Conservation (phyloP, 176 grass and related monocot genomes). For the Zoysia japonica region DNA sequence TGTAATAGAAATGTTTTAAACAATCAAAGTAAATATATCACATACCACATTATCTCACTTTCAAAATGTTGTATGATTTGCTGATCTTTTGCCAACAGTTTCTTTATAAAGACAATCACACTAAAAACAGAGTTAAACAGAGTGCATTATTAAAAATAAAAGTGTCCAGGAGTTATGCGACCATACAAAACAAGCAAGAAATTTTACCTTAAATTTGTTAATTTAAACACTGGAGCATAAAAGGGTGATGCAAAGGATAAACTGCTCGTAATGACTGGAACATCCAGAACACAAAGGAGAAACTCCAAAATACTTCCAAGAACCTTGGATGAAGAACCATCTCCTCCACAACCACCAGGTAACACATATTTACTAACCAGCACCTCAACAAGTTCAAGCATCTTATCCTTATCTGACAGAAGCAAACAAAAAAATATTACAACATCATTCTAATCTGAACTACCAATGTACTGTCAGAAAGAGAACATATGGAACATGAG, state of each 20-base stretch:
- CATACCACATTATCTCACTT: constrained; percentile 74
- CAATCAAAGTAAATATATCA: constrained; percentile 12
- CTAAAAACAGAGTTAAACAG: constrained; percentile 34
- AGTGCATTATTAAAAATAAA: not conserved
- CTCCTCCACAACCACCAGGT: constrained; percentile 39
- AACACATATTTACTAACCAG: constrained; percentile 59
- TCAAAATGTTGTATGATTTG: constrained; percentile 59
- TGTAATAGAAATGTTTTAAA: not conserved
- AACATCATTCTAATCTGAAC: constrained; percentile 35
- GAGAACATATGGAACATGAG: constrained; percentile 19
- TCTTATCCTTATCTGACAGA: constrained; percentile 58
- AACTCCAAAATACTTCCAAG: constrained; percentile 66
- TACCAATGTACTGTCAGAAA: constrained; percentile 8
- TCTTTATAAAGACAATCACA: constrained; percentile 55
- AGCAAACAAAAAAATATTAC: not conserved
- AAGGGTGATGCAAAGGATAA: constrained; percentile 49
- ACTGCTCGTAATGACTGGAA: constrained; percentile 57
- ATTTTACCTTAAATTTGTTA: constrained; percentile 63
- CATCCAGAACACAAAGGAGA: constrained; percentile 78
- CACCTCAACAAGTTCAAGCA: constrained; percentile 58
- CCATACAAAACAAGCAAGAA: not conserved
- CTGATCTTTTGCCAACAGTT: constrained; percentile 56
- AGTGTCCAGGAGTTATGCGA: not conserved
- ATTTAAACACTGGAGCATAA: constrained; percentile 68
- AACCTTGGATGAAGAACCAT: constrained; percentile 48